phyloP scores from a whole-genome alignment of 2,329 filamentous ascomycete genomes.

The Aschersonia sp. region DNA sequence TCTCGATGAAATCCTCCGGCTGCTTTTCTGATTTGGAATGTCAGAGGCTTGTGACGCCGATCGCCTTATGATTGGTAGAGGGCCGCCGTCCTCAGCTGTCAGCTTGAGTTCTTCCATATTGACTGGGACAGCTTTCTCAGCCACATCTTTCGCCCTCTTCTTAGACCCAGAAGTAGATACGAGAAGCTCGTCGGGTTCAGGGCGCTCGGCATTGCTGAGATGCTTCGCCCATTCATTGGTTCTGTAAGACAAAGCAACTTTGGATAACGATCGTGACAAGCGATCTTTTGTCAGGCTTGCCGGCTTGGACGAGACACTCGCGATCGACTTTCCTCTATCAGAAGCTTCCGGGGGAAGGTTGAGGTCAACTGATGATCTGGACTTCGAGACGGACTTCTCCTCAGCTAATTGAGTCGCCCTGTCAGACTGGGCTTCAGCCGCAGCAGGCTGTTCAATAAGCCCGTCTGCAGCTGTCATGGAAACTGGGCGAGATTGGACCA shows the following conservation, averaged over 20 bases:
- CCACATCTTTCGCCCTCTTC: conserved; percentile 2
- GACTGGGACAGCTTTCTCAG: conserved; percentile 42
- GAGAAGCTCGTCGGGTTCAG: conserved; percentile 47
- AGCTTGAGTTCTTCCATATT: conserved; percentile 50
- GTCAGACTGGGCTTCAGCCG: neutral
- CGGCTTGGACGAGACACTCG: conserved; percentile 26
- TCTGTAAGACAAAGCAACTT: conserved; percentile 66
- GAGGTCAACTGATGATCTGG: conserved; percentile 2
- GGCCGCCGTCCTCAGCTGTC: conserved; percentile 38
- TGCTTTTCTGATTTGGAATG: conserved; percentile 6
- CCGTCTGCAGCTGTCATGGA: neutral
- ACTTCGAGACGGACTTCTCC: neutral
- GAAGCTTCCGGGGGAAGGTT: conserved; percentile 8
- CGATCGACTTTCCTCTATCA: conserved; percentile 23
- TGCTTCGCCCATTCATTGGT: conserved; percentile 97
- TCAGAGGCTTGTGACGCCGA: conserved; percentile 15
- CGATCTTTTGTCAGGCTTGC: conserved; percentile 41
- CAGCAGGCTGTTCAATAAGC: neutral
- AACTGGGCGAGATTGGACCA: neutral
- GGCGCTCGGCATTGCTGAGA: conserved; percentile 60
- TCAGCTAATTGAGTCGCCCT: neutral
- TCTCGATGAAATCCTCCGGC: conserved; percentile 7
- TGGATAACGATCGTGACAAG: conserved; percentile 59
- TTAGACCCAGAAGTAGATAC: conserved; percentile 16
- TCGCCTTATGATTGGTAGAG: conserved; percentile 13